Evolutionary conservation across 2,329 filamentous ascomycete species (phyloP).

Genomic region (Cladosporium velox): DNA sequence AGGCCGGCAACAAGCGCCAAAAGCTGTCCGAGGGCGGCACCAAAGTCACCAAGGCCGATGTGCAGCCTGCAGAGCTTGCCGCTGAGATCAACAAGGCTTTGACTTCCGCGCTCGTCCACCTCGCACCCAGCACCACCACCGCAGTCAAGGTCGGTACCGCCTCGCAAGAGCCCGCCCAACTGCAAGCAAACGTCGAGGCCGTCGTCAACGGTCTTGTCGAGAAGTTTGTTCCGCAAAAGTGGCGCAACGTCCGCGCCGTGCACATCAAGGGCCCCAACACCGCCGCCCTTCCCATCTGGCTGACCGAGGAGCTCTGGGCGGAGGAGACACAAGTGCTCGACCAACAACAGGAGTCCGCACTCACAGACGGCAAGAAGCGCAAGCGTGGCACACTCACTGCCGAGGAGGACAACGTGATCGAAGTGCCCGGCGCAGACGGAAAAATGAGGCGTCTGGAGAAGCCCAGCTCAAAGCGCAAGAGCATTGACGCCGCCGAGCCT

Average conservation of each 20-base stretch:
- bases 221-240: constrained; percentile 81
- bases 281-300: constrained; percentile 87
- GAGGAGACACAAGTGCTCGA: constrained; percentile 68
- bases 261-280: constrained; percentile 92
- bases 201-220: constrained; percentile 70
- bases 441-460: constrained; percentile 37
- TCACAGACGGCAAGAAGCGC: constrained; percentile 35
- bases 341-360: constrained; percentile 43
- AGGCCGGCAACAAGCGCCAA: constrained; percentile 55
- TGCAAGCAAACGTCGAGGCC: constrained; percentile 77
- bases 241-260: constrained; percentile 80
- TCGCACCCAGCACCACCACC: constrained; percentile 77
- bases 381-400: constrained; percentile 36
- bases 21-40: constrained; percentile 44
- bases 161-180: constrained; percentile 70
- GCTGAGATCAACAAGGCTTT: constrained; percentile 80
- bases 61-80: constrained; percentile 66
- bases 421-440: constrained; percentile 37
- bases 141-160: constrained; percentile 78
- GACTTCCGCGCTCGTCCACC: constrained; percentile 73
- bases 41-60: constrained; percentile 48
- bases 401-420: constrained; percentile 29
- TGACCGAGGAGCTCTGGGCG: constrained; percentile 88
- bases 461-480: constrained; percentile 28
- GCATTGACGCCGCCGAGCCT: constrained; percentile 27